Evolutionary conservation across 331 rosid genomes (phyloP).

Genomic region (Rosa hybrid): DNA sequence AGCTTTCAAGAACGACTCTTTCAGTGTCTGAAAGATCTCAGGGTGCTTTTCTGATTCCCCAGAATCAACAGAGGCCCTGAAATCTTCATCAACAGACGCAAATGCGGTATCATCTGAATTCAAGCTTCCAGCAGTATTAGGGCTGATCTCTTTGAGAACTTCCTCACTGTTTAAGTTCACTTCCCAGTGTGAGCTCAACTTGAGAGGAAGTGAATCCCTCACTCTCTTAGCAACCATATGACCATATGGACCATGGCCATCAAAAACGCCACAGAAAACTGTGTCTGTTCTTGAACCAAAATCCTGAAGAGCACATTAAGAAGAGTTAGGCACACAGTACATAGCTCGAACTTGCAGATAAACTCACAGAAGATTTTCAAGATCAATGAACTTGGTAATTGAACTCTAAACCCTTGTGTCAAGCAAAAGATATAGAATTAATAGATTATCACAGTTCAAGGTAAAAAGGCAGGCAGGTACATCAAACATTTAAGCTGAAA

Average conservation of each 20-base stretch:
- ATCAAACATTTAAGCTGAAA: conserved; percentile 6
- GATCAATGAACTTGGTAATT: neutral
- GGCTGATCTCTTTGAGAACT: conserved; percentile 68
- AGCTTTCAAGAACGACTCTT: conserved; percentile 83
- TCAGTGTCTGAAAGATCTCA: conserved; percentile 69
- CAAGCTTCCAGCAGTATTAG: conserved; percentile 62
- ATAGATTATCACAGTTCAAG: neutral
- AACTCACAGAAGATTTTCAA: neutral
- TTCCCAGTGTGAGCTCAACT: conserved; percentile 88
- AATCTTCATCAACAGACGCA: conserved; percentile 70
- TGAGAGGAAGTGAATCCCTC: conserved; percentile 96
- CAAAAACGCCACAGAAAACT: conserved; percentile 92
- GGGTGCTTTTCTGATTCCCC: conserved; percentile 73
- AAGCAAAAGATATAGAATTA: neutral
- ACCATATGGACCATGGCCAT: conserved; percentile 97
- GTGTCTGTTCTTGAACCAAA: conserved; percentile 83
- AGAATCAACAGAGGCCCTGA: conserved; percentile 49
- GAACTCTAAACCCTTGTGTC: neutral
- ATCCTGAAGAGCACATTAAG: conserved; percentile 53
- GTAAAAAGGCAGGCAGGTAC: neutral
- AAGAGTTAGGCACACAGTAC: conserved; percentile 13
- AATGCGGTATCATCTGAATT: conserved; percentile 62
- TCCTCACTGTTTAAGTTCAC: conserved; percentile 51
- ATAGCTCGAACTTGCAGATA: neutral
- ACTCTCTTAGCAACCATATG: conserved; percentile 99